Base-by-base conservation (phyloP, 768 basidiomycete genomes). In the Podaxis sp. region DNA sequence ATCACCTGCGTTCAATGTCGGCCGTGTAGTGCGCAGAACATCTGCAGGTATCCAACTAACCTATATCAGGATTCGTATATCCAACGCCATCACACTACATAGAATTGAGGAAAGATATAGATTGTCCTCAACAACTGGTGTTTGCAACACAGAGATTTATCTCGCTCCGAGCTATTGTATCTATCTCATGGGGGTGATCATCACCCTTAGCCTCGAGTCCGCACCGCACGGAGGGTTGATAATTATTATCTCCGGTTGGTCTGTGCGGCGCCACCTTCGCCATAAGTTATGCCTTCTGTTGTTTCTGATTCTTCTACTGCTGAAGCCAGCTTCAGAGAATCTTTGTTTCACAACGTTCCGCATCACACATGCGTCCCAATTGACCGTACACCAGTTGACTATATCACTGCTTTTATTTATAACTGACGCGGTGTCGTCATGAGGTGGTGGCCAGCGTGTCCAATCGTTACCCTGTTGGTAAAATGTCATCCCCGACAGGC, bases 241-340 rank as follows among this genome's bases (percentile, higher is more conserved):
- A 39, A 51, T 22, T 12, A 51, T 28, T 57, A 59, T 22, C 59
- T 44, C 59, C 48, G n/a, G 38, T 59, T 52, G 30, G 59, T 30
- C 51, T n/a, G 22, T n/a, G 59, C 51, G 48, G 39, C 59, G 30
- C 36, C 48, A 52, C 49, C 59, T 42, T 49, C 22, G 17, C 36
- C 26, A 7, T 13, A 19, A 59, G 11, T 52, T 39, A 28, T 59
- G 12, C 19, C 49, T 52, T 52, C 49, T 39, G 19, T 56, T 56
- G 33, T 22, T 59, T 51, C 57, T 59, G 57, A 59, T 59, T 51
- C 52, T 52, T 24, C 56, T 46, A 13, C n/a, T 40, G 38, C 38
- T 38, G 22, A 55, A 39, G 33, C 19, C 12, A 26, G 53, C 13
- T 40, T 12, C 24, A 56, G 36, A 36, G 26, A 11, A 38, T 15